phyloP scores from a whole-genome alignment of 441 rosid genomes.

The Pelargonium hybrid region DNA sequence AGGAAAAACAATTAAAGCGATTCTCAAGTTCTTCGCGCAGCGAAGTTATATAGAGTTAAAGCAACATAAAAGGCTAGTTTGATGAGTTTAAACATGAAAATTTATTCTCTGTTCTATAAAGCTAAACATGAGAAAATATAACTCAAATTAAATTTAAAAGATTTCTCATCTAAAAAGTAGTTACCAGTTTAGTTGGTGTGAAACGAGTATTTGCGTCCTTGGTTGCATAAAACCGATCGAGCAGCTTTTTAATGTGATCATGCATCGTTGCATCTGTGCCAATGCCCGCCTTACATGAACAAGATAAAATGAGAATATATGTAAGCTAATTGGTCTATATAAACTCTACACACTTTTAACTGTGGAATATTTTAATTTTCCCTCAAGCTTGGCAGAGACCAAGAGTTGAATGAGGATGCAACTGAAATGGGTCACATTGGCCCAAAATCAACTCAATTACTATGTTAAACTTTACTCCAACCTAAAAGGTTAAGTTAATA shows the following conservation, averaged over 20 bases:
- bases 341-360: not conserved
- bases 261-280: conserved; percentile 99
- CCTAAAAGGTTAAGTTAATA: not conserved
- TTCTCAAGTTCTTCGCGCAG: too few species aligned
- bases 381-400: not conserved
- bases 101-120: not conserved
- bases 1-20: too few species aligned
- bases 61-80: too few species aligned
- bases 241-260: conserved; percentile 94
- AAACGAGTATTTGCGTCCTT: conserved; percentile 79
- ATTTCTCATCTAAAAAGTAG: not conserved
- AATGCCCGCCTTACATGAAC: conserved; percentile 62
- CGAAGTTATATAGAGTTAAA: too few species aligned
- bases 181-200: conserved; percentile 87
- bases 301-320: conserved; percentile 11
- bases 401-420: not conserved
- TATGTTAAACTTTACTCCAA: not conserved
- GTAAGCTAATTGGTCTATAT: not conserved
- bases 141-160: not conserved
- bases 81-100: not conserved
- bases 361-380: not conserved
- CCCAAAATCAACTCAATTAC: not conserved
- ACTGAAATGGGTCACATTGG: not conserved
- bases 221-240: conserved; percentile 87
- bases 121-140: not conserved